Evolutionary conservation across 148 eudicot genomes (phyloP).

Genomic region (Gaultheria prostrata): DNA sequence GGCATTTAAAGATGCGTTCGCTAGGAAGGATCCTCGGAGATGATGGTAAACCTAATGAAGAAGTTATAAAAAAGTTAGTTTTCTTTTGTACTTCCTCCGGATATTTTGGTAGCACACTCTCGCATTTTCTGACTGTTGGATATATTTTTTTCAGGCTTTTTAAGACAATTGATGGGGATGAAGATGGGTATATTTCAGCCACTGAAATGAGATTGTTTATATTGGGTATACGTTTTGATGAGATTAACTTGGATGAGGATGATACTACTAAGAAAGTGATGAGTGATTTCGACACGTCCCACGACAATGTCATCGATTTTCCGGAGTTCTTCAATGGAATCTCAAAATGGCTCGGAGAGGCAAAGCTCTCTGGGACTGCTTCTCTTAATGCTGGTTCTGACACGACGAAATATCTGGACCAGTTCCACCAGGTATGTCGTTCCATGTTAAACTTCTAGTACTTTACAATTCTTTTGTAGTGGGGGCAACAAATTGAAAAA

Average conservation of each 20-base stretch:
- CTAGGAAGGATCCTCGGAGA: conserved; percentile 34
- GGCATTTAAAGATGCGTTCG: conserved; percentile 26
- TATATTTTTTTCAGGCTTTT: conserved; percentile 52
- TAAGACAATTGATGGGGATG: conserved; percentile 44
- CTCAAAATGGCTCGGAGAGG: conserved; percentile 47
- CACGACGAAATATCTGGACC: conserved; percentile 29
- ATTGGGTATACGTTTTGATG: conserved; percentile 63
- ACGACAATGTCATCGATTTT: conserved; percentile 35
- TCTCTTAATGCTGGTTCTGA: conserved; percentile 14
- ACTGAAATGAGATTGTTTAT: conserved; percentile 70
- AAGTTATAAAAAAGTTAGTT: conserved; percentile 27
- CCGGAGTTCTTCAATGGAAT: conserved; percentile 64
- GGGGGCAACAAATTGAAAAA: neutral
- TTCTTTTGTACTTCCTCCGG: conserved; percentile 8
- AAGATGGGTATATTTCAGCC: conserved; percentile 39
- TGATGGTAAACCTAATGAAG: conserved; percentile 35
- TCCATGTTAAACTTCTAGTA: neutral
- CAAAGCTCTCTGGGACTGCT: conserved; percentile 25
- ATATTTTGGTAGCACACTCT: neutral
- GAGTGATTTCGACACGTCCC: conserved; percentile 62
- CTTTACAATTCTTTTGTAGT: neutral
- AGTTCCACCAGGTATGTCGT: conserved; percentile 30
- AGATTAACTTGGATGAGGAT: conserved; percentile 40
- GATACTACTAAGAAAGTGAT: conserved; percentile 56
- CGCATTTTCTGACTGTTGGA: neutral